These are phyloP conservation scores for Peronospora farinosa DNA, from an alignment of 352 stramenopile species.

Conservation along the genomic window DNA sequence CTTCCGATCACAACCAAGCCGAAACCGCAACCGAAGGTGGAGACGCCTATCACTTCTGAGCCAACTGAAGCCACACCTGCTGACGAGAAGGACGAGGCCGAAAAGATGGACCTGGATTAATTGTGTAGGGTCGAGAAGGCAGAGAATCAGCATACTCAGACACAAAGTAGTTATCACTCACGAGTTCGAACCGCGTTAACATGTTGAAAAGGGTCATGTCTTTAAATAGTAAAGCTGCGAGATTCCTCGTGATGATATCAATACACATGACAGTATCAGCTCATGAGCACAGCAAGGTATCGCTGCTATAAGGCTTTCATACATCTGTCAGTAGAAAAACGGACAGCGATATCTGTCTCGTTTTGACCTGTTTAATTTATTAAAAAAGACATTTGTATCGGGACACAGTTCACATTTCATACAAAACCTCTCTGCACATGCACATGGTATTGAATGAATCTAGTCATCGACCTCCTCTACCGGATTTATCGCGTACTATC, in stretches of 20 bases:
- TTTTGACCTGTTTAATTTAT: conserved; percentile 1
- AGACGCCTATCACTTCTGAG: conserved; percentile 44
- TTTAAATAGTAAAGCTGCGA: too few species aligned
- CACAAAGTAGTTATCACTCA: too few species aligned
- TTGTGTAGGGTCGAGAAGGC: neutral
- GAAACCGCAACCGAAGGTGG: conserved; percentile 83
- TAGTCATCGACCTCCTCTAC: conserved; percentile 20
- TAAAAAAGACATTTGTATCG: conserved; percentile 1
- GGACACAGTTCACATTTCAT: conserved; percentile 1
- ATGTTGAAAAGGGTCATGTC: too few species aligned
- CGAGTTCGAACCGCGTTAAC: too few species aligned
- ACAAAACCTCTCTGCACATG: conserved; percentile 10
- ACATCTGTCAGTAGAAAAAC: too few species aligned
- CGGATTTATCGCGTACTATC: conserved; percentile 1
- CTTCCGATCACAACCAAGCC: conserved; percentile 96
- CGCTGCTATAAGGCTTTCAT: too few species aligned
- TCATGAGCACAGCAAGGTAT: too few species aligned
- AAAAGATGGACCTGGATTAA: conserved; percentile 88
- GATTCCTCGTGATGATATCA: too few species aligned
- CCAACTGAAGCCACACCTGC: conserved; percentile 32
- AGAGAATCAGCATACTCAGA: conserved; percentile 21
- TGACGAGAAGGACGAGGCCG: conserved; percentile 40
- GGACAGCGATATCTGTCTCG: too few species aligned
- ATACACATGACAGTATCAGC: too few species aligned
- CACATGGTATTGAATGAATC: conserved; percentile 5